Percentiles rank a stretch among this genome's conserved stretches.
These are phyloP conservation scores for Gossypium gossypioides DNA, from an alignment of 441 rosid species.

Conservation along the genomic window DNA sequence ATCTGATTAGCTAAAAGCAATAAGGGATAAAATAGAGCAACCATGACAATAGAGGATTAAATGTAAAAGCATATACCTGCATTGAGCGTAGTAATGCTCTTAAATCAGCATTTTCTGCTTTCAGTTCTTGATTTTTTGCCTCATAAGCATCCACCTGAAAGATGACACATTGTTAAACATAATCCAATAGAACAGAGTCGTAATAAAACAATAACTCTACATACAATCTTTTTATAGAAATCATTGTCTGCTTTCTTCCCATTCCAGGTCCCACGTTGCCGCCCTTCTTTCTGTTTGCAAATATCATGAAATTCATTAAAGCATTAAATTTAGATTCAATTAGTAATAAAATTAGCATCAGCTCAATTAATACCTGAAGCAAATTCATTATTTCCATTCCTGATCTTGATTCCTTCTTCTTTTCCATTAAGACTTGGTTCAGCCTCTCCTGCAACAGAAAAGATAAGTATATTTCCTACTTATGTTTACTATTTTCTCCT, in stretches of 20 bases:
- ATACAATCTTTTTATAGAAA: slow-evolving; percentile 85
- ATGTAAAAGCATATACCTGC: slow-evolving; percentile 48
- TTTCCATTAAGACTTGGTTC: slow-evolving; percentile 90
- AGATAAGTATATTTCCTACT: neutral
- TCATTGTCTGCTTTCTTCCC: slow-evolving; percentile 96
- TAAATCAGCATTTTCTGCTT: slow-evolving; percentile 81
- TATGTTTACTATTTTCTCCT: neutral
- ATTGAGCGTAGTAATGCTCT: slow-evolving; percentile 86
- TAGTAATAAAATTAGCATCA: neutral
- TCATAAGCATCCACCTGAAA: slow-evolving; percentile 95
- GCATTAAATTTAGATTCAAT: slow-evolving; percentile 1
- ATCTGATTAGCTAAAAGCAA: neutral
- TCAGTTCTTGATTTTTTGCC: slow-evolving; percentile 83
- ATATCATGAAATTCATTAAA: slow-evolving; percentile 11
- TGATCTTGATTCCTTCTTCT: slow-evolving; percentile 91
- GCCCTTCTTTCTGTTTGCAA: slow-evolving; percentile 76
- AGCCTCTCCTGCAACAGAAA: slow-evolving; percentile 60
- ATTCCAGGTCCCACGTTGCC: slow-evolving; percentile 98
- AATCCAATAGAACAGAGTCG: neutral
- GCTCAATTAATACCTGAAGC: slow-evolving; percentile 49
- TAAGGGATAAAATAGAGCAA: neutral
- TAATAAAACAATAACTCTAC: slow-evolving; percentile 19
- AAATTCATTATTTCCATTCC: slow-evolving; percentile 99
- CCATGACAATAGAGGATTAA: slow-evolving; percentile 1
- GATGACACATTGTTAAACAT: slow-evolving; percentile 12